These are phyloP conservation scores for Yarrowia sp. DNA, from an alignment of 805 yeast genomes.

Conservation along the genomic window DNA sequence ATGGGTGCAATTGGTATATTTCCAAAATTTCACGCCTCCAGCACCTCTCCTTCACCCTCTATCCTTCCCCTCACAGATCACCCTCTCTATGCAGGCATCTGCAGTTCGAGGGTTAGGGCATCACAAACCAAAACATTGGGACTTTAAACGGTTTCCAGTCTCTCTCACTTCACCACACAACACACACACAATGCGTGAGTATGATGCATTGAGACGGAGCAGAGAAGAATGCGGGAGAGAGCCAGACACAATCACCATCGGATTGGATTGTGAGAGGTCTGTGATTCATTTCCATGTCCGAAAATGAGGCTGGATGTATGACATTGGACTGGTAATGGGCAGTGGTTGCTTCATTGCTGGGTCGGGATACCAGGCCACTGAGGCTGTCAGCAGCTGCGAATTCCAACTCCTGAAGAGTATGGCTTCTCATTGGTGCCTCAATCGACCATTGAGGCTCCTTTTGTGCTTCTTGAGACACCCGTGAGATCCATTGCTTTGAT, in stretches of 20 bases:
- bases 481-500: no score
- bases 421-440: no score
- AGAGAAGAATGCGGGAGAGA: no score
- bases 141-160: not conserved
- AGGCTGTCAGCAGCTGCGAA: no score
- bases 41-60: not conserved
- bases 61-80: not conserved
- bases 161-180: not conserved
- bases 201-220: not conserved
- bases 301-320: not conserved
- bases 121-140: not conserved
- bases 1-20: no score
- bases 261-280: not conserved
- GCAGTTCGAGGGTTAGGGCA: conserved; percentile 1
- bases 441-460: no score
- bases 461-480: no score
- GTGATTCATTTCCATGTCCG: no score
- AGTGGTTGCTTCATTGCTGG: not conserved
- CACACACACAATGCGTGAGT: not conserved
- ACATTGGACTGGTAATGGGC: not conserved
- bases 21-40: not conserved
- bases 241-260: no score
- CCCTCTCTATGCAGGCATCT: not conserved
- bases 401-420: no score
- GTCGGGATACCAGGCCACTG: no score